phyloP scores from a whole-genome alignment of 331 rosid genomes.

The Stylosanthes scabra region DNA sequence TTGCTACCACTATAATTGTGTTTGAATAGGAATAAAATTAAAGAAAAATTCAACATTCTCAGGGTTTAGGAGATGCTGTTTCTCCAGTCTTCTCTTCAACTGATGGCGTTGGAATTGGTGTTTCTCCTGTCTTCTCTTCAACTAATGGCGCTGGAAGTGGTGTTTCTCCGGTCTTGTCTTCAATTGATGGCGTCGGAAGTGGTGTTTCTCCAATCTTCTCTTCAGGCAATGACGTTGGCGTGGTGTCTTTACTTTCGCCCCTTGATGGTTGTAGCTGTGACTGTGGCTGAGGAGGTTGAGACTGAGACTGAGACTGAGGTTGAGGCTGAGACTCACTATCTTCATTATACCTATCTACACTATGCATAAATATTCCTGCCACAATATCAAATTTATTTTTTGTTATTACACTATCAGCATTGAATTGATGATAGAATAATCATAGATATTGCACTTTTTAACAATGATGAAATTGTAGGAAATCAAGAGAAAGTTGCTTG shows the following conservation, averaged over 20 bases:
- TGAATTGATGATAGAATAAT: no score
- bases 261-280: constrained; percentile 3
- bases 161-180: constrained; percentile 11
- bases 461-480: background rate
- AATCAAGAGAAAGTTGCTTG: constrained; percentile 8
- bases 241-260: constrained; percentile 46
- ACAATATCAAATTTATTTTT: background rate
- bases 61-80: constrained; percentile 42
- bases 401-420: background rate
- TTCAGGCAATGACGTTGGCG: constrained; percentile 56
- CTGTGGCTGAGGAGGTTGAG: no score
- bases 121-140: constrained; percentile 30
- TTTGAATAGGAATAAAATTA: background rate
- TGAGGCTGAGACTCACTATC: constrained; percentile 45
- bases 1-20: constrained; percentile 4
- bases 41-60: constrained; percentile 4
- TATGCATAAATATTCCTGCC: constrained; percentile 66
- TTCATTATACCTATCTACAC: constrained; percentile 70
- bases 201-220: constrained; percentile 34
- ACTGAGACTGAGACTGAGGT: background rate
- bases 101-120: constrained; percentile 46
- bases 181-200: no score
- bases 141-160: no score
- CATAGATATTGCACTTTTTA: background rate
- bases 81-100: constrained; percentile 46